Evolutionary conservation across 192 early-diverging fungal genomes (phyloP), one percentile per base, ranked within the genome.

Genomic region (Podochytrium sp.): DNA sequence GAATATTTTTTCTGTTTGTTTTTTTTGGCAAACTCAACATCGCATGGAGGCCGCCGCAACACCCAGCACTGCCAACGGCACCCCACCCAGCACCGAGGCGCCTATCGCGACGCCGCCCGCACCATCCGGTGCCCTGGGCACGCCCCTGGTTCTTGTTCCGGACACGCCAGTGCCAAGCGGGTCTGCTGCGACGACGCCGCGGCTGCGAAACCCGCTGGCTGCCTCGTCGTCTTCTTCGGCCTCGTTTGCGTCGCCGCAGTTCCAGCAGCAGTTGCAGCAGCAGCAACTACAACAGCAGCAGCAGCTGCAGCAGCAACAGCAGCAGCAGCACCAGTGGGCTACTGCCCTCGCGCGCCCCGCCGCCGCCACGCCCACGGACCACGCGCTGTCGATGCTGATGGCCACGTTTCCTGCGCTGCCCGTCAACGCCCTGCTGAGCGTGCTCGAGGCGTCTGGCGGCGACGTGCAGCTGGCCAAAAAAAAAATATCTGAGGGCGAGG

Each of bases 381-480:
- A 4, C 20, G 59, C 59, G 10, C 56, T 75, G 23, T 71, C 77
- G 2, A 20, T 20, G 27, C 77, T 78, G 25, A 65, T 35, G 43
- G 30, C 3, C 6, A 40, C 33, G 23, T 75, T 78, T 42, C 77
- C 77, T 16, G 47, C 20, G 12, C 27, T 32, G 10, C 38, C 41
- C 16, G 23, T 40, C 12, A 34, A 56, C 27, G 23, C 35, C 7
- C 32, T 78, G 25, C 32, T 29, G 12, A 12, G 16, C 29, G 35
- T 65, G 29, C 65, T 78, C 16, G 27, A 50, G 33, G 39, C 32
- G 30, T 51, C 12, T 37, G 42, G 29, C 27, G 32, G 33, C 18
- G 71, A 78, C 56, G 52, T 68, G 0, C 39, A 47, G 27, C 37
- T 38, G 33, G 25, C 27, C 14, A 18, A n/a, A 20, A 38, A n/a